These are phyloP conservation scores for Tieghemostelium lacteum DNA, from an alignment of 78 protist genomes.

Conservation along the genomic window DNA sequence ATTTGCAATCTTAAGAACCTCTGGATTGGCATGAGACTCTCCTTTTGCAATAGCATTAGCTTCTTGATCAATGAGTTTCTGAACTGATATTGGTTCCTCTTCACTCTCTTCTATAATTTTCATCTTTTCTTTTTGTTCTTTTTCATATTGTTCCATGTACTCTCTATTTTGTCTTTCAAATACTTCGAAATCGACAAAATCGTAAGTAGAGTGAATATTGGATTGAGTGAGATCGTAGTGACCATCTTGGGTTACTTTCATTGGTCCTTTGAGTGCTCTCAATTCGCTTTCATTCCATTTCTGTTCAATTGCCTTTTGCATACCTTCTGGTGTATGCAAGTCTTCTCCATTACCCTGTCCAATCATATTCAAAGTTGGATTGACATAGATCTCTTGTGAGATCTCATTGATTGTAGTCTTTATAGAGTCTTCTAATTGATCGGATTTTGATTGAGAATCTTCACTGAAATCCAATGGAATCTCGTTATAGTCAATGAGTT, in stretches of 20 bases:
- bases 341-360: background rate
- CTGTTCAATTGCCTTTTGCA: background rate
- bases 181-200: background rate
- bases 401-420: background rate
- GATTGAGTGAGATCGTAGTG: background rate
- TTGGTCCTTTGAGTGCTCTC: too few species aligned
- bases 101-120: background rate
- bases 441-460: background rate
- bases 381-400: background rate
- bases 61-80: background rate
- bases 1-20: background rate
- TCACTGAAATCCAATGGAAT: too few species aligned
- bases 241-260: too few species aligned
- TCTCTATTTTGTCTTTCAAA: background rate
- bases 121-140: background rate
- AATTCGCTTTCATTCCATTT: too few species aligned
- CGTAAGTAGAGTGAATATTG: slow-evolving; percentile 6
- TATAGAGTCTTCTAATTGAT: background rate
- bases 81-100: background rate
- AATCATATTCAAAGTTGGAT: background rate
- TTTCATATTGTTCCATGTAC: background rate
- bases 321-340: background rate
- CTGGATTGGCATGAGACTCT: slow-evolving; percentile 17
- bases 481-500: slow-evolving; percentile 5
- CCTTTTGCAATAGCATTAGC: background rate